Evolutionary conservation across 2,329 filamentous ascomycete genomes (phyloP).

Genomic region (Raffaelea albimanens): DNA sequence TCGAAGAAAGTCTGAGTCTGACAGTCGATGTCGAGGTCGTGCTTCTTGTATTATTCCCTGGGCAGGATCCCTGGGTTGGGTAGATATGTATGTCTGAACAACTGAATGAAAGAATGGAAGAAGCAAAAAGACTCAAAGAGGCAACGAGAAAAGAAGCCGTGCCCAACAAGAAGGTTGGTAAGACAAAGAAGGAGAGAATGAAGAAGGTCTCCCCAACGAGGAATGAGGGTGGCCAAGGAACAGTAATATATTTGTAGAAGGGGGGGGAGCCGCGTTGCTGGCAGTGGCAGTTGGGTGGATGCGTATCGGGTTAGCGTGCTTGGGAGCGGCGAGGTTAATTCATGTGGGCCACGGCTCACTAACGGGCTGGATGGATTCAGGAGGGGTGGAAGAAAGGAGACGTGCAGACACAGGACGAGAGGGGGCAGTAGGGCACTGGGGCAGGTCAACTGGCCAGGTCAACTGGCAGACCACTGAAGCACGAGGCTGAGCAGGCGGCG

Average conservation of each 20-base stretch:
- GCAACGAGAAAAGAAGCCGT: slow-evolving; percentile 2
- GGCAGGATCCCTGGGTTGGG: too few relatives aligned
- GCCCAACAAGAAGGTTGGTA: slow-evolving; percentile 3
- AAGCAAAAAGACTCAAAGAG: neutral
- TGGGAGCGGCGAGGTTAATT: slow-evolving; percentile 12
- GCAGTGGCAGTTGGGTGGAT: slow-evolving; percentile 6
- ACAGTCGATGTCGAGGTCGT: too few relatives aligned
- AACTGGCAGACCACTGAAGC: slow-evolving; percentile 3
- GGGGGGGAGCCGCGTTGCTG: slow-evolving; percentile 9
- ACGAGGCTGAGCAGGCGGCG: slow-evolving; percentile 14
- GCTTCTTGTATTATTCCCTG: slow-evolving; percentile 2
- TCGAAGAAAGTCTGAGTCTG: too few relatives aligned
- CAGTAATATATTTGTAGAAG: slow-evolving; percentile 13
- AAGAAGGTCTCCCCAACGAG: slow-evolving; percentile 5
- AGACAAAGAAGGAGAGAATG: neutral
- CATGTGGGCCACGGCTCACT: slow-evolving; percentile 9
- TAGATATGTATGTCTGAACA: too few relatives aligned
- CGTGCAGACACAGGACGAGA: neutral
- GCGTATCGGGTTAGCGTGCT: slow-evolving; percentile 5
- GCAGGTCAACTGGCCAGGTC: neutral
- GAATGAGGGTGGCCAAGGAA: slow-evolving; percentile 12
- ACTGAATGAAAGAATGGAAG: neutral
- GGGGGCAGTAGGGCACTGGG: neutral
- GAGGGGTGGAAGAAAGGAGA: neutral
- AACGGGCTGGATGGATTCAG: neutral